Conservation (phyloP, 2,329 filamentous ascomycete species). For the Fusarium sp. region DNA sequence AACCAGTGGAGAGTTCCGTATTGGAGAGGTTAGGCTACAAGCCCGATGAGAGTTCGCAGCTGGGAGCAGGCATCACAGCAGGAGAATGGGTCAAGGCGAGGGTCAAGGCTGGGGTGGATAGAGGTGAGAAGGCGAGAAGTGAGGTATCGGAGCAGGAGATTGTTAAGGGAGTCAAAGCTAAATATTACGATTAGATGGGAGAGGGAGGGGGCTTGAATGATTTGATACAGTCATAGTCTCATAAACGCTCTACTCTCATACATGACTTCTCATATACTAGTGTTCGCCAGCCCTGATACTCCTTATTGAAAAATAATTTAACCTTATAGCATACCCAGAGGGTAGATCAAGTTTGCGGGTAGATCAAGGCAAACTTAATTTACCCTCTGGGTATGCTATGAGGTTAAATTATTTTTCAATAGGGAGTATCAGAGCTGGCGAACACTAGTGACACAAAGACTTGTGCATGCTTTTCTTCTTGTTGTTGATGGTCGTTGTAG, state of each 20-base stretch:
- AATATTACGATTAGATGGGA: not conserved
- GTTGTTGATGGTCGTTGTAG: too few species aligned
- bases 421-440: too few species aligned
- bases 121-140: not conserved
- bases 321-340: too few species aligned
- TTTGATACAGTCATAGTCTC: not conserved
- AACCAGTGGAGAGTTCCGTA: not conserved
- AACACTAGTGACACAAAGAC: not conserved
- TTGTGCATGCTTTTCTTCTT: not conserved
- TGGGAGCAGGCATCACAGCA: not conserved
- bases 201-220: not conserved
- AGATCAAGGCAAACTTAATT: too few species aligned
- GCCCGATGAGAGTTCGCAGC: not conserved
- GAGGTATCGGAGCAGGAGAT: not conserved
- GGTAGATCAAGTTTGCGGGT: too few species aligned
- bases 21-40: not conserved
- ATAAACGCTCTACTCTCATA: not conserved
- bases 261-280: not conserved
- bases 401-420: too few species aligned
- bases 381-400: too few species aligned
- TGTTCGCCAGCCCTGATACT: not conserved
- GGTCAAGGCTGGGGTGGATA: not conserved
- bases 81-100: constrained; percentile 7
- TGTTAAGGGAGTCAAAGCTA: not conserved
- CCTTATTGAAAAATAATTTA: too few species aligned